Percentiles rank a stretch among this genome's conserved stretches.
Conservation (phyloP, 2,329 filamentous ascomycete species). For the Colletotrichum shisoi region DNA sequence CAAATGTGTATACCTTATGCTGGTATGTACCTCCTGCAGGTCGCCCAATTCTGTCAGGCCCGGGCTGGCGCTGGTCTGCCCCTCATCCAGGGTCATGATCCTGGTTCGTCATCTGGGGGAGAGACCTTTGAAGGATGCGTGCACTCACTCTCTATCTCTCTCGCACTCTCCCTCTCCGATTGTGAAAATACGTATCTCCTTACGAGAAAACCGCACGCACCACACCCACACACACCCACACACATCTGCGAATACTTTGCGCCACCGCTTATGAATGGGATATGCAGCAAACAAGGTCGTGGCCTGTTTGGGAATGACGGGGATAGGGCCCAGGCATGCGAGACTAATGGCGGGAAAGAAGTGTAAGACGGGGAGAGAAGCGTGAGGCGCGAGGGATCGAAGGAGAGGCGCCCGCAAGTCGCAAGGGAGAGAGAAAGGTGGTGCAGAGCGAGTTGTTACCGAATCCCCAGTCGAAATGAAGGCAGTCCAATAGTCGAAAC, state of each 20-base stretch:
- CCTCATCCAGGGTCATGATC: constrained; percentile 28
- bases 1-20: constrained; percentile 31
- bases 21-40: constrained; percentile 35
- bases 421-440: constrained; percentile 12
- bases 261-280: constrained; percentile 29
- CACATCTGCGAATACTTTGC: constrained; percentile 9
- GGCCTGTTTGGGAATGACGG: constrained; percentile 39
- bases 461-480: constrained; percentile 3
- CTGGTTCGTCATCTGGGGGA: constrained; percentile 32
- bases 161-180: constrained; percentile 20
- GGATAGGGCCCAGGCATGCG: constrained; percentile 20
- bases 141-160: constrained; percentile 4
- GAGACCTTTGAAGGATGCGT: constrained; percentile 8
- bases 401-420: constrained; percentile 28
- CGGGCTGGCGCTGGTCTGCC: constrained; percentile 34
- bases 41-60: constrained; percentile 36
- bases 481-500: constrained; percentile 22
- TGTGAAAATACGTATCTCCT: constrained; percentile 9
- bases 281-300: constrained; percentile 35
- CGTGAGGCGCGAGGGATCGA: constrained; percentile 13
- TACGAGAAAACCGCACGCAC: neutral
- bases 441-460: neutral
- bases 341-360: constrained; percentile 21
- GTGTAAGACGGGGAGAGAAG: constrained; percentile 13
- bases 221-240: neutral